Percentiles rank a stretch among this genome's conserved stretches.
These are phyloP conservation scores for Jackrogersella multiformis DNA, from an alignment of 495 filamentous ascomycete genomes.

Conservation along the genomic window DNA sequence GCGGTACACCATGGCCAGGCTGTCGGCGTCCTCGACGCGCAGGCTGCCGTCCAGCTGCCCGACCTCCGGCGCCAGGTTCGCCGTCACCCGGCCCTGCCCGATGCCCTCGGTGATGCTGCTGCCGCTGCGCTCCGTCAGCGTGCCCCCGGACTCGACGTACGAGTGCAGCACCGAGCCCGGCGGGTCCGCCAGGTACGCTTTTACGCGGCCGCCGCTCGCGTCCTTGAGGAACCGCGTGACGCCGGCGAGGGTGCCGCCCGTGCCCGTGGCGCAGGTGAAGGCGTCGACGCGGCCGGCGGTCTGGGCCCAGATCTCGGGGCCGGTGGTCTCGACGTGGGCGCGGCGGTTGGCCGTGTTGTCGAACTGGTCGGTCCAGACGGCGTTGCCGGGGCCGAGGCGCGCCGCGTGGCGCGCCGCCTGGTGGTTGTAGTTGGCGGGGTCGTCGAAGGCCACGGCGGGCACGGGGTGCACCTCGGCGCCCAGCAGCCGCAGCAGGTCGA, in stretches of 20 bases:
- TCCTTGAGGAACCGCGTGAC: slow-evolving; percentile 90
- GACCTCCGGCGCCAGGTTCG: slow-evolving; percentile 88
- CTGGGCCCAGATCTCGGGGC: slow-evolving; percentile 97
- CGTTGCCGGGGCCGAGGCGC: slow-evolving; percentile 83
- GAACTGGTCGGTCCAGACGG: slow-evolving; percentile 99
- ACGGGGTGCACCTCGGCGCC: slow-evolving; percentile 99
- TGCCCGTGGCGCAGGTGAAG: slow-evolving; percentile 95
- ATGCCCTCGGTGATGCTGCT: slow-evolving; percentile 97
- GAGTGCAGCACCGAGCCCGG: slow-evolving; percentile 91
- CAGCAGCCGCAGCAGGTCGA: slow-evolving; percentile 88
- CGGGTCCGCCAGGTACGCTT: slow-evolving; percentile 91
- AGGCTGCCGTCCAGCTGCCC: slow-evolving; percentile 86
- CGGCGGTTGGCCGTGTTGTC: slow-evolving; percentile 94
- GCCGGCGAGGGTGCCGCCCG: slow-evolving; percentile 90
- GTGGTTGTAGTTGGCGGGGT: slow-evolving; percentile 97
- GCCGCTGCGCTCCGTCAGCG: slow-evolving; percentile 80
- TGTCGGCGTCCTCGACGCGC: slow-evolving; percentile 89
- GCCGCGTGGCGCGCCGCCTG: slow-evolving; percentile 91
- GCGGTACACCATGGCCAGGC: slow-evolving; percentile 96
- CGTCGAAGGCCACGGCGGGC: slow-evolving; percentile 94
- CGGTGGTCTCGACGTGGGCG: slow-evolving; percentile 96
- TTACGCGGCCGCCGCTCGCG: slow-evolving; percentile 79
- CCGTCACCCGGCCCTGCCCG: slow-evolving; percentile 95
- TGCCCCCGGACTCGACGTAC: slow-evolving; percentile 87
- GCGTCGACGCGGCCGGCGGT: slow-evolving; percentile 87